phyloP scores from a whole-genome alignment of 1,139 yeast genomes.

The Yamadazyma atmosphaerica region DNA sequence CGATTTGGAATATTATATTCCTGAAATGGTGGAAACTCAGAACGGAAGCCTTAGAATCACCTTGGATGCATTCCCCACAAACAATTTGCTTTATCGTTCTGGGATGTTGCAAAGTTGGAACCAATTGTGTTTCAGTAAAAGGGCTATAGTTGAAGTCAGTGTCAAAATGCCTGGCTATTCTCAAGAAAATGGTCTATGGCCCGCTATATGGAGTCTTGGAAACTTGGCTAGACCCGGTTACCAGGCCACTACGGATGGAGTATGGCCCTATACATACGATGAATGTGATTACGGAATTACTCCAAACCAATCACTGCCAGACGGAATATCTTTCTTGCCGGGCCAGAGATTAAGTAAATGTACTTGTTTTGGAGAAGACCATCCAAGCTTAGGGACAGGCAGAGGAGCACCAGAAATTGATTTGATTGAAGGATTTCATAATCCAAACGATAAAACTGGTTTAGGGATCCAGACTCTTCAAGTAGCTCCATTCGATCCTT shows the following conservation, averaged over 20 bases:
- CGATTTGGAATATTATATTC: conserved; percentile 33
- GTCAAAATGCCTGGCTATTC: conserved; percentile 26
- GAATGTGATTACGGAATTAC: conserved; percentile 32
- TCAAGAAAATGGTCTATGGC: conserved; percentile 30
- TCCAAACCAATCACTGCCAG: conserved; percentile 31
- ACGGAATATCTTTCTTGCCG: conserved; percentile 30
- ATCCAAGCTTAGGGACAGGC: conserved; percentile 29
- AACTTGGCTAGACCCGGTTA: conserved; percentile 33
- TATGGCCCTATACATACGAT: conserved; percentile 35
- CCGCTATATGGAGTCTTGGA: conserved; percentile 34
- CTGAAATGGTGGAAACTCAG: conserved; percentile 27
- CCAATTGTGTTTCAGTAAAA: conserved; percentile 28
- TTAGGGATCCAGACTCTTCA: conserved; percentile 32
- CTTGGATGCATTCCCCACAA: conserved; percentile 25
- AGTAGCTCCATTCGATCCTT: conserved; percentile 35
- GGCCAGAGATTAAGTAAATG: conserved; percentile 29
- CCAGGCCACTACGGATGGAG: conserved; percentile 32
- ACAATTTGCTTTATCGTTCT: conserved; percentile 26
- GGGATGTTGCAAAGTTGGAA: conserved; percentile 37
- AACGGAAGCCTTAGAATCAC: conserved; percentile 25
- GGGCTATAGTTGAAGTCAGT: conserved; percentile 26
- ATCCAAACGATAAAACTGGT: conserved; percentile 17
- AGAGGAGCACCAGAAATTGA: conserved; percentile 39
- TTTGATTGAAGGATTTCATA: conserved; percentile 28
- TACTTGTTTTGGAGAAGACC: conserved; percentile 29